Conservation (phyloP, 768 basidiomycete genomes). For the Cystofilobasidium bisporidii region DNA sequence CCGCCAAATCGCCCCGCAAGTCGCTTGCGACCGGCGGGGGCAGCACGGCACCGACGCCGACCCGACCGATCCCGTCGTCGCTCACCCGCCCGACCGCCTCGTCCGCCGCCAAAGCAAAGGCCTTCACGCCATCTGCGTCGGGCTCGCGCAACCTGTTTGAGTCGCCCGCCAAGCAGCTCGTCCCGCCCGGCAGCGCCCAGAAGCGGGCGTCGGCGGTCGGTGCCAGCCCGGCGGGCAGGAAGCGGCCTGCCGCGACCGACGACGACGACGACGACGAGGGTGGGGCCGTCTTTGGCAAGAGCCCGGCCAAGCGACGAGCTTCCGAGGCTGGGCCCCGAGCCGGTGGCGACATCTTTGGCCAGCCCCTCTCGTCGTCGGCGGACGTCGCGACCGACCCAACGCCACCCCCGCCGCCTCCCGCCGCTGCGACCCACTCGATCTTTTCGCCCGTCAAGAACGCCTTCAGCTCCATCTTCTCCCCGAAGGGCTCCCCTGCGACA, state of each 20-base stretch:
- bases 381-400: neutral
- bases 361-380: neutral
- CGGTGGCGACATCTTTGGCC: constrained; percentile 10
- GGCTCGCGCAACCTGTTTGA: constrained; percentile 36
- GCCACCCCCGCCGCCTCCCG: neutral
- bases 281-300: constrained; percentile 22
- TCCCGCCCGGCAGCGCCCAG: too few relatives aligned
- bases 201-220: neutral
- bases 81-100: constrained; percentile 36
- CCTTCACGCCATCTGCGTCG: constrained; percentile 6
- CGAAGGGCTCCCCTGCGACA: neutral
- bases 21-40: constrained; percentile 1
- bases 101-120: constrained; percentile 32
- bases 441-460: constrained; percentile 1
- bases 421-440: neutral
- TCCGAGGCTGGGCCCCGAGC: neutral
- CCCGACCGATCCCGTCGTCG: constrained; percentile 23
- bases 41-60: constrained; percentile 22
- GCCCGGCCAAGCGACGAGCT: constrained; percentile 11
- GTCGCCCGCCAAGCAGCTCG: constrained; percentile 36
- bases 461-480: neutral
- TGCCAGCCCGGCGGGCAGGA: constrained; percentile 16
- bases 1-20: constrained; percentile 22
- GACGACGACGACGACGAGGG: constrained; percentile 29
- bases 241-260: constrained; percentile 9